Evolutionary conservation across 2,329 filamentous ascomycete species (phyloP).

Genomic region (Fusarium sublunatum): DNA sequence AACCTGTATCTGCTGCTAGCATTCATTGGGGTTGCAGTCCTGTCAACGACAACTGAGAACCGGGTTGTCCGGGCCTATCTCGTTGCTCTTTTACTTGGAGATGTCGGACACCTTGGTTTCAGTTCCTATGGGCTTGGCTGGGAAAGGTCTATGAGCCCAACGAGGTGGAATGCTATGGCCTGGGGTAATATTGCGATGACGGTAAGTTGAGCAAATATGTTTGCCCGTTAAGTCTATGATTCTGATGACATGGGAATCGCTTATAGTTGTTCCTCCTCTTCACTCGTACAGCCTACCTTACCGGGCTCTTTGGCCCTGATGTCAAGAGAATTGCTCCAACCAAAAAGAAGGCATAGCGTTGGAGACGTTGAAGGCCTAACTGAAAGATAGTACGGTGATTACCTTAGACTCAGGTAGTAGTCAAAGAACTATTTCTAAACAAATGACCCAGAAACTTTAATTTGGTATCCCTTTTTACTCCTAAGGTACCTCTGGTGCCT

Average conservation of each 20-base stretch:
- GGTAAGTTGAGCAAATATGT: constrained; percentile 52
- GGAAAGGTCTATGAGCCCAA: constrained; percentile 63
- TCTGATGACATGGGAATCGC: background rate
- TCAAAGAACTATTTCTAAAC: background rate
- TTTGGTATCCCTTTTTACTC: too few relatives aligned
- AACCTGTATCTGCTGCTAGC: constrained; percentile 76
- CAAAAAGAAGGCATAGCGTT: constrained; percentile 45
- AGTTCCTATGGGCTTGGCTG: constrained; percentile 69
- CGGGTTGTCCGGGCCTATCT: constrained; percentile 76
- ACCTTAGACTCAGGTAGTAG: background rate
- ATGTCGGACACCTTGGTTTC: constrained; percentile 74
- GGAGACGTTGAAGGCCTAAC: background rate
- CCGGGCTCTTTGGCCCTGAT: constrained; percentile 68
- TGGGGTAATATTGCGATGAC: constrained; percentile 79
- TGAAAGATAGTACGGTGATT: background rate
- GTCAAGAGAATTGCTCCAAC: constrained; percentile 7
- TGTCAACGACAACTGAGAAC: constrained; percentile 72
- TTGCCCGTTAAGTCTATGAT: background rate
- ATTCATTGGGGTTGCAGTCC: constrained; percentile 71
- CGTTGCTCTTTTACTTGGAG: constrained; percentile 71
- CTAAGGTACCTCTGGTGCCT: too few relatives aligned
- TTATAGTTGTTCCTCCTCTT: constrained; percentile 64
- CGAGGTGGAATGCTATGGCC: constrained; percentile 74
- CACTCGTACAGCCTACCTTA: constrained; percentile 67
- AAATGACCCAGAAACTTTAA: too few relatives aligned